Conservation (phyloP, 2,329 filamentous ascomycete species). For the Botrytis tulipae region DNA sequence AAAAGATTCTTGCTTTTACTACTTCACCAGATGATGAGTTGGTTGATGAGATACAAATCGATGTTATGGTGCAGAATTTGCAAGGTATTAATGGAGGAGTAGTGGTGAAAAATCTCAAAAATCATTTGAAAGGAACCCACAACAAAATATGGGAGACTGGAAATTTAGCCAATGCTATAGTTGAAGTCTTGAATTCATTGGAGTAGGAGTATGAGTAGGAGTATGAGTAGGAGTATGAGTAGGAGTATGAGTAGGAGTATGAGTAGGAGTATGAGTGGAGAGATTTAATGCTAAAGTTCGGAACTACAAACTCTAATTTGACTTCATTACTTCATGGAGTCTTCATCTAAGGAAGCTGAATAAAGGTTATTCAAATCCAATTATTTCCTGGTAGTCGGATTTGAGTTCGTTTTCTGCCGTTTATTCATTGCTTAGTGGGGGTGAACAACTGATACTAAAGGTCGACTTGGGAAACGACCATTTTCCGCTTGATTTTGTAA, state of each 20-base stretch:
- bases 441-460: background rate
- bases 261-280: background rate
- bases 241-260: background rate
- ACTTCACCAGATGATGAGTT: constrained; percentile 46
- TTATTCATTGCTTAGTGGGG: background rate
- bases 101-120: constrained; percentile 13
- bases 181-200: background rate
- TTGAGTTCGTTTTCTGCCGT: background rate
- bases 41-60: constrained; percentile 33
- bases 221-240: background rate
- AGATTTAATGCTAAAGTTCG: background rate
- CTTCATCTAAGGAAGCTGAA: background rate
- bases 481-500: background rate
- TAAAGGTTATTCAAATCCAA: background rate
- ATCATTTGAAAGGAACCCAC: background rate
- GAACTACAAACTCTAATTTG: background rate
- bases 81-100: background rate
- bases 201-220: background rate
- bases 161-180: constrained; percentile 4
- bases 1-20: constrained; percentile 25
- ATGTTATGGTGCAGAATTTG: constrained; percentile 25
- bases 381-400: background rate
- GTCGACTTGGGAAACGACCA: background rate
- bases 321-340: background rate
- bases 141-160: constrained; percentile 13